A percentile compares a stretch with the other conserved stretches of the same genome.
Conservation (phyloP, 495 filamentous ascomycete species). For the Evernia prunastri region DNA sequence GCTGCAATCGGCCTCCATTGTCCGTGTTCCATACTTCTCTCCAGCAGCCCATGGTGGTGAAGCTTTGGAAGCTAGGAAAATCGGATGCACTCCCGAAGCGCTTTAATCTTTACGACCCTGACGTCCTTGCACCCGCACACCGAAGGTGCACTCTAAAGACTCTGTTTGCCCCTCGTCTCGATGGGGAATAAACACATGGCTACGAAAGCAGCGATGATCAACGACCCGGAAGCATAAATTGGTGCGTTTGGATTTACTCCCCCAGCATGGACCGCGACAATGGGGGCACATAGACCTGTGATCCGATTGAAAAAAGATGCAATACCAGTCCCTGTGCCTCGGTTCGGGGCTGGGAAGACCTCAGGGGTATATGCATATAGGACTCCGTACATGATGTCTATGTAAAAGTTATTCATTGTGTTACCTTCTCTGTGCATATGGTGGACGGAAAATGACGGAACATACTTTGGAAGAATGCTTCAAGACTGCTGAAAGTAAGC, state of each 20-base stretch:
- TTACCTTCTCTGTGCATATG: not conserved
- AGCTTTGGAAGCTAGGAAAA: not conserved
- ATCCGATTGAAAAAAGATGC: conserved; percentile 52
- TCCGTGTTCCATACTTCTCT: not conserved
- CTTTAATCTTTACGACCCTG: not conserved
- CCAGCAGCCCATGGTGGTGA: not conserved
- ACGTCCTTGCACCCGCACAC: not conserved
- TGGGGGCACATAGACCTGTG: conserved; percentile 50
- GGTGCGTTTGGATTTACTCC: conserved; percentile 40
- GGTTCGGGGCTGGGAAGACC: conserved; percentile 52
- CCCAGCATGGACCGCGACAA: conserved; percentile 49
- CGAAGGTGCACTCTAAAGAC: conserved; percentile 30
- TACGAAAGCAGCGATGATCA: conserved; percentile 47
- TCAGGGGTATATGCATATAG: conserved; percentile 58
- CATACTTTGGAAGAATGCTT: conserved; percentile 52
- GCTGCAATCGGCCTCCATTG: not conserved
- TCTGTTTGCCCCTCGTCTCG: conserved; percentile 47
- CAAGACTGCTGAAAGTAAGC: conserved; percentile 47
- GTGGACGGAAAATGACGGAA: not conserved
- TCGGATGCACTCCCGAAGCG: not conserved
- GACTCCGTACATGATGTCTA: conserved; percentile 55
- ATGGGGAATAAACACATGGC: conserved; percentile 49
- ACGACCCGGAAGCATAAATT: conserved; percentile 46
- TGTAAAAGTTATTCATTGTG: not conserved
- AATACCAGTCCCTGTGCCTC: conserved; percentile 54